Evolutionary conservation across 75 land plant genomes (phyloP).

Genomic region (Adiantum capillusveneris): DNA sequence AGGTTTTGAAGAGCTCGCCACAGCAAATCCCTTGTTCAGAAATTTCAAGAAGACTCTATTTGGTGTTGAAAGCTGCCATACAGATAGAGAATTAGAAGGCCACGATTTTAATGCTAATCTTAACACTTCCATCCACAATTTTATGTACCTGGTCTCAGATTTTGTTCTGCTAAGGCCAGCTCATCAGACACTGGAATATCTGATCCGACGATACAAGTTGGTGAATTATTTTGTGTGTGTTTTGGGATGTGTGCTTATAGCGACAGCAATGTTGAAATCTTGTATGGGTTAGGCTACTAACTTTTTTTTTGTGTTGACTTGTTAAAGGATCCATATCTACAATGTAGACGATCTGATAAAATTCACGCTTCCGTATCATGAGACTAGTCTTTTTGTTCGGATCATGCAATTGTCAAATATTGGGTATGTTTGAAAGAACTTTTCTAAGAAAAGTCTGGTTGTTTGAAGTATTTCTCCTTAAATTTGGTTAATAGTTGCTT

Average conservation of each 20-base stretch:
- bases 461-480: too few species aligned
- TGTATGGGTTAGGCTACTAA: too few species aligned
- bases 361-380: conserved; percentile 78
- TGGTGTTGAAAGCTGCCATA: conserved; percentile 47
- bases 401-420: conserved; percentile 56
- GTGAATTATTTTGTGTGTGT: conserved; percentile 1
- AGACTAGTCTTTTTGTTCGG: conserved; percentile 75
- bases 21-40: conserved; percentile 39
- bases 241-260: background rate
- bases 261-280: too few species aligned
- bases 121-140: conserved; percentile 44
- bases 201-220: conserved; percentile 88
- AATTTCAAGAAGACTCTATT: conserved; percentile 55
- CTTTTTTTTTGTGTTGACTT: conserved; percentile 9
- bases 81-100: conserved; percentile 63
- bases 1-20: conserved; percentile 58
- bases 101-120: conserved; percentile 54
- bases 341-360: conserved; percentile 74
- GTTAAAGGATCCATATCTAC: conserved; percentile 77
- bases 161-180: conserved; percentile 48
- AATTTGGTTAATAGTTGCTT: too few species aligned
- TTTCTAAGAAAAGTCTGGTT: background rate
- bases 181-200: conserved; percentile 77
- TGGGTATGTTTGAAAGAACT: background rate
- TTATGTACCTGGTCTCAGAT: conserved; percentile 56